phyloP scores from a whole-genome alignment of 805 yeast genomes.

The Clavispora phyllophila region DNA sequence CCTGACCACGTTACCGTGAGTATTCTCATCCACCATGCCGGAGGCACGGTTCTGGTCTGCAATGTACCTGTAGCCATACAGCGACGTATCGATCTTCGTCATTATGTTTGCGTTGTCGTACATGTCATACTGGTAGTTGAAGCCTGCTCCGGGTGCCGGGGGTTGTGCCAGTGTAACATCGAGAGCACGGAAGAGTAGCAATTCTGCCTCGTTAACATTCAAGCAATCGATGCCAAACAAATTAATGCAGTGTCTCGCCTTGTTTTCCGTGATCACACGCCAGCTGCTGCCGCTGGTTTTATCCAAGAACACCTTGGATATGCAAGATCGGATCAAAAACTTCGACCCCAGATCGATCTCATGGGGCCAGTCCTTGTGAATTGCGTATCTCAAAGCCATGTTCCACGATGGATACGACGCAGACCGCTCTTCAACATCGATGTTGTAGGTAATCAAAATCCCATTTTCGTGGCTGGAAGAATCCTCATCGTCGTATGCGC shows the following conservation, averaged over 20 bases:
- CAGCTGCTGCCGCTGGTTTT: constrained; percentile 36
- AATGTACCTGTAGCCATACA: constrained; percentile 8
- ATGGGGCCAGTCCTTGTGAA: background rate
- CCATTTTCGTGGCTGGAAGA: background rate
- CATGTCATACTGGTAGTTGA: constrained; percentile 10
- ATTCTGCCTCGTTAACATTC: constrained; percentile 48
- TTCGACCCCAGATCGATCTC: constrained; percentile 10
- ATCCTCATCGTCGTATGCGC: background rate
- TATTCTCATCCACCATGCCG: background rate
- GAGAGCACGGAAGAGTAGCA: constrained; percentile 31
- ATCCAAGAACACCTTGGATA: constrained; percentile 47
- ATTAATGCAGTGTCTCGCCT: constrained; percentile 48
- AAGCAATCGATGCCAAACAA: constrained; percentile 51
- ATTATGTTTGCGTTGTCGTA: constrained; percentile 10
- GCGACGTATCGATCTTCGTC: constrained; percentile 11
- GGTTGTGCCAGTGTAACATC: constrained; percentile 26
- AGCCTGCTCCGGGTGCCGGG: constrained; percentile 26
- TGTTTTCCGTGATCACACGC: constrained; percentile 61
- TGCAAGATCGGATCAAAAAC: constrained; percentile 50
- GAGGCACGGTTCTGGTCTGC: background rate
- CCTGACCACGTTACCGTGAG: background rate
- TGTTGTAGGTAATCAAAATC: constrained; percentile 10
- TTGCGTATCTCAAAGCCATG: constrained; percentile 33
- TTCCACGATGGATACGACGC: constrained; percentile 50
- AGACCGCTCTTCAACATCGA: constrained; percentile 35